Evolutionary conservation across 108 stramenopile genomes (phyloP), one percentile per base, ranked within the genome.

Genomic region (Pinguiococcus pyrenoidosus): DNA sequence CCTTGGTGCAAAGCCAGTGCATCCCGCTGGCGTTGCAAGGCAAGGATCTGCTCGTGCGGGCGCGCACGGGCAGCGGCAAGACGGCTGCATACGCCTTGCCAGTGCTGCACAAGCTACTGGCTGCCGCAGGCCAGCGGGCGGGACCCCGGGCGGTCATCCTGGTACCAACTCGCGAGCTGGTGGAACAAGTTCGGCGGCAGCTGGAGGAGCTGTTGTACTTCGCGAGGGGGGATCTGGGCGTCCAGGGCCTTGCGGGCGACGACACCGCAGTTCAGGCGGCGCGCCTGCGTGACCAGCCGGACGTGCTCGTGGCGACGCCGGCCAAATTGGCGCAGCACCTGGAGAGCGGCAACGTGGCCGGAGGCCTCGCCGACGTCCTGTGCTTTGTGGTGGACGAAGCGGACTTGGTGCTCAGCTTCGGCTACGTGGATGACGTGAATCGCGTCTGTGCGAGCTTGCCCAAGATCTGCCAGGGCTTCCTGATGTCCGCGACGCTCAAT

Each of bases 381-480:
- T 72, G 84, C 5, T 46, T 95, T 33, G 93, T 95, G 3, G 81
- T 99, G 24, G 96, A 99, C 66, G 96, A 99, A 64, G 93, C 96
- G 14, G 96, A 99, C 71, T 73, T 95, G 43, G 86, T 99, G 35
- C 71, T 99, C 8, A 88, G 86, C 2, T 95, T 83, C 69, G 89
- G 96, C 9, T 91, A 92, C 69, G 66, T 71, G n/a, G 76, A 84
- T 36, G 93, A 93, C 52, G 67, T 99, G 54, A 59, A 79, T 4
- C 73, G 69, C 59, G 82, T 93, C 30, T 74, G 81, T 54, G 74
- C 74, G 46, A 53, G 54, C n/a, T 55, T 98, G 21, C 92, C 92
- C 18, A 81, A 81, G 35, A 91, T 86, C 24, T 84, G 76, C 50
- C 96, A 99, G 64, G 82, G 85, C n/a, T 78, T 96, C 37, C 82